Evolutionary conservation across 2,329 filamentous ascomycete species (phyloP), one percentile per base, ranked within the genome.

Genomic region (Apiospora rasikravindrae): DNA sequence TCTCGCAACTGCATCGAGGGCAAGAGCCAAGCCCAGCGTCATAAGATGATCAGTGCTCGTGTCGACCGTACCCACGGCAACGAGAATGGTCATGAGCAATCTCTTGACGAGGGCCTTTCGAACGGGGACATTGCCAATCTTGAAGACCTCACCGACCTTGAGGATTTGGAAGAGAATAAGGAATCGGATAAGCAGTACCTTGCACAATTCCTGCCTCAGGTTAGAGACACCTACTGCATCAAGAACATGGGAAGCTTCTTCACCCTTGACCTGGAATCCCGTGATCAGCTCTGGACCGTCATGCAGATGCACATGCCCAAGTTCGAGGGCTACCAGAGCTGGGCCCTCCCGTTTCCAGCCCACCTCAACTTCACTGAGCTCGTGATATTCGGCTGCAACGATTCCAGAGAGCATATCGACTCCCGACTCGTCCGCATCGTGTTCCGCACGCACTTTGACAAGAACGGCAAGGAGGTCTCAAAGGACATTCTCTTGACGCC

Each of bases 361-460:
- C 1, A 1, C 26, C 13, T 57, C 13, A 19, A 33, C 24, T 19
- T 57, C 26, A 19, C 6, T 1, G 13, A 33, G 1, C 26, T 57
- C 1, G 26, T 19, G 0, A 2, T 33, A 0, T 19, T 8, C 1
- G 14, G 51, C 4, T 29, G 4, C 24, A 19, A 19, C 1, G 26
- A 57, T 0, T 7, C 26, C 26, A 16, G 13, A 2, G 4, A 16
- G 4, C 19, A 19, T n/a, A 13, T 57, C 0, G 51, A 57, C 51
- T 14, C 16, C 5, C 51, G 51, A 5, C 29, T 6, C 4, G 51
- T 57, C 13, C 51, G 51, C 7, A 11, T 57, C 24, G 26, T 19
- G 4, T 29, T 33, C 26, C 51, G 51, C 2, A 57, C 26, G 0
- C 24, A 37, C 14, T 22, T 19, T 7, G 53, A 61, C 7, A 4